Evolutionary conservation across 352 stramenopile genomes (phyloP), one percentile per base, ranked within the genome.

Genomic region (Peronospora destructor): DNA sequence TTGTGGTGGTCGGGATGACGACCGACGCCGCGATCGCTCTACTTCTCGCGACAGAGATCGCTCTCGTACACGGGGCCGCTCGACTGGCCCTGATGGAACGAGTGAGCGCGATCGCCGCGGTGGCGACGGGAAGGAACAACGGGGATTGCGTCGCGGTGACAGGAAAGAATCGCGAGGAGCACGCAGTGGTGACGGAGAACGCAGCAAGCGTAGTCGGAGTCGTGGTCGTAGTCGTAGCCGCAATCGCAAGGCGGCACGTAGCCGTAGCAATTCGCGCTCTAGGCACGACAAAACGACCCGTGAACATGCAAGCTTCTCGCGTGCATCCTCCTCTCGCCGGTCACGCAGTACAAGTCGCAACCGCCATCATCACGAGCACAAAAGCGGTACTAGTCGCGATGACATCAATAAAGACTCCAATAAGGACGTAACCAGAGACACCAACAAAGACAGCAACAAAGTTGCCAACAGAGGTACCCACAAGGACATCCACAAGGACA

Each of bases 331-430:
- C 23, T 62, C 54, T 6, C 58, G 64, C 41, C 66, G 72, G 32
- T 84, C 73, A 28, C 71, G 67, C 26, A 85, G 73, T 53, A 44
- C 44, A 45, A 85, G 68, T 30, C 71, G 71, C 14, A 66, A 71
- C 6, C 58, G 53, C 33, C 71, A 74, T 45, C 43, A 58, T 40
- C 54, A 49, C 19, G 61, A 64, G 7, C 54, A 52, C 36, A 68
- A 68, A n/a, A 65, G 58, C n/a, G 33, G 42, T 6, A 56, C 49
- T 26, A 56, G 44, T 32, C 60, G 46, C 13, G 50, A 57, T 11
- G 45, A 53, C 19, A 59, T 33, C 26, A 68, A 42, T 25, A 53
- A 45, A 38, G 45, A 64, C n/a, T 47, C 39, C 25, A 67, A 38
- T 26, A 55, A 47, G 12, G 39, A 56, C 11, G 49, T 36, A 32